Evolutionary conservation across 805 yeast genomes (phyloP).

Genomic region (Kazachstania taianensis): DNA sequence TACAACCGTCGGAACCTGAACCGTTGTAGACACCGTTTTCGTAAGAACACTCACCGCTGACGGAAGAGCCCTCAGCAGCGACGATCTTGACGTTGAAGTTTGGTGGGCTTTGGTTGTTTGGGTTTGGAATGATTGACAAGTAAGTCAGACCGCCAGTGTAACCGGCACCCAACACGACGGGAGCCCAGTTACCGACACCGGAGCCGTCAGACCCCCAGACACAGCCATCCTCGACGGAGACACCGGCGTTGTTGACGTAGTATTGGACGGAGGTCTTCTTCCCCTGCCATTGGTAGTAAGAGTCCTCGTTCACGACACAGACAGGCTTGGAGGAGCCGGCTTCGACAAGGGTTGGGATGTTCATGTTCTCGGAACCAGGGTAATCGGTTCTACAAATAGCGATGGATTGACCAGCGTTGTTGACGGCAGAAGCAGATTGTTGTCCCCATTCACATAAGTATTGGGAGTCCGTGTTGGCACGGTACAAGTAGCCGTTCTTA

Average conservation of each 20-base stretch:
- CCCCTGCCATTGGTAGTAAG: slow-evolving; percentile 56
- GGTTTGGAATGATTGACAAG: slow-evolving; percentile 68
- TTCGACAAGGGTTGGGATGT: slow-evolving; percentile 53
- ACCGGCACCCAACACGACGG: slow-evolving; percentile 72
- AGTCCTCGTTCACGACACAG: slow-evolving; percentile 49
- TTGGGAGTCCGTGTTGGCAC: slow-evolving; percentile 40
- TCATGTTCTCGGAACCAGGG: slow-evolving; percentile 79
- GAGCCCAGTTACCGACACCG: slow-evolving; percentile 72
- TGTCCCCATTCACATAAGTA: slow-evolving; percentile 60
- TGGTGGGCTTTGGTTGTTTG: slow-evolving; percentile 47
- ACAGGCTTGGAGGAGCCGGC: slow-evolving; percentile 39
- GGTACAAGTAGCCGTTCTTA: slow-evolving; percentile 53
- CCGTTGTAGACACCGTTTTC: slow-evolving; percentile 68
- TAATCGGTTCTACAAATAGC: slow-evolving; percentile 71
- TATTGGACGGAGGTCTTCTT: slow-evolving; percentile 59
- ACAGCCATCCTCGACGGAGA: slow-evolving; percentile 58
- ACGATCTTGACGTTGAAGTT: slow-evolving; percentile 70
- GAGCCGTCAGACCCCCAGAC: slow-evolving; percentile 54
- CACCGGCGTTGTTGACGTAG: slow-evolving; percentile 72
- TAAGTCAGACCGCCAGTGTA: slow-evolving; percentile 48
- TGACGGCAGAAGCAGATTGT: slow-evolving; percentile 43
- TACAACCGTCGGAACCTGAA: slow-evolving; percentile 66
- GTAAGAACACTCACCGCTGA: slow-evolving; percentile 67
- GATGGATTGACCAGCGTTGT: slow-evolving; percentile 41
- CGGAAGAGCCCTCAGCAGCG: slow-evolving; percentile 45